Evolutionary conservation across 169 alveolate species (phyloP).

Genomic region (Eimeria praecox): DNA sequence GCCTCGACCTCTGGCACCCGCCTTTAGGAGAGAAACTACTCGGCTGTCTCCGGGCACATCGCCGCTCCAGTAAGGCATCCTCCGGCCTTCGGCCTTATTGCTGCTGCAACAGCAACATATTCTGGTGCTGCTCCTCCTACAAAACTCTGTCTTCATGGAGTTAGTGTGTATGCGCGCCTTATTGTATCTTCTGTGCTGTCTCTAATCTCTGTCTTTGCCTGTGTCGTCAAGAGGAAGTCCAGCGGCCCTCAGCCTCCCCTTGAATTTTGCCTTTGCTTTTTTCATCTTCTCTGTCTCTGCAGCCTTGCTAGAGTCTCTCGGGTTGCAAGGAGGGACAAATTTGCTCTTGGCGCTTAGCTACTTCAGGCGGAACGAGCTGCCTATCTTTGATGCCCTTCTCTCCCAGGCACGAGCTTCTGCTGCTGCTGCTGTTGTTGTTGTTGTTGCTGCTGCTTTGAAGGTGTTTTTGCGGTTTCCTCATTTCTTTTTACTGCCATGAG

Average conservation of each 20-base stretch:
- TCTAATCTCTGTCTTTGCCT: background rate
- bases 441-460: background rate
- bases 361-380: slow-evolving; percentile 26
- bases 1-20: slow-evolving; percentile 65
- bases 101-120: background rate
- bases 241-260: background rate
- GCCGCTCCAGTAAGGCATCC: background rate
- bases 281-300: background rate
- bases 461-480: background rate
- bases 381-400: slow-evolving; percentile 56
- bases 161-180: background rate
- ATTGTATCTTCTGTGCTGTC: background rate
- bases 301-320: slow-evolving; percentile 43
- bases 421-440: background rate
- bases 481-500: background rate
- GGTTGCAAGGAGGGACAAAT: slow-evolving; percentile 53
- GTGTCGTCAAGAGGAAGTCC: background rate
- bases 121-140: background rate
- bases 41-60: slow-evolving; percentile 8
- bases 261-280: background rate
- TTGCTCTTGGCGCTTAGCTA: slow-evolving; percentile 48
- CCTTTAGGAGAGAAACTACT: background rate
- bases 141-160: background rate
- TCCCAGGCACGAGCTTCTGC: slow-evolving; percentile 48
- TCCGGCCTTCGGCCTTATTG: background rate